A percentile compares a stretch with the other conserved stretches of the same genome.
Conservation (phyloP, 1,284 basidiomycete genomes). For the Tylopilus sp. region DNA sequence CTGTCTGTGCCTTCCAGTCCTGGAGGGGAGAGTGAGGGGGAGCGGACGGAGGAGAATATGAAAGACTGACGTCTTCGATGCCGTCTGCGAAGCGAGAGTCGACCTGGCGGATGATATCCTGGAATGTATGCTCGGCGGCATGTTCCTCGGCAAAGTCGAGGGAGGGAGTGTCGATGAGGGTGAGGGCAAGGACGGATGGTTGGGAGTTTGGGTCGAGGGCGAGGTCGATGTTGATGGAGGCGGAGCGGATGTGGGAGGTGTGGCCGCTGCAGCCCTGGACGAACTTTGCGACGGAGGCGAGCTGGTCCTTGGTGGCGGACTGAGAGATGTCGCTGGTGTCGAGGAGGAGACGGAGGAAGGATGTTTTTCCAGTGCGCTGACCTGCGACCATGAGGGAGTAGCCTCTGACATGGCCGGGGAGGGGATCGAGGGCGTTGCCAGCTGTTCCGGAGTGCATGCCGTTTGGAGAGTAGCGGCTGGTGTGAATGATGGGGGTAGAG, state of each 20-base stretch:
- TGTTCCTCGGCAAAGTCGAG: conserved; percentile 63
- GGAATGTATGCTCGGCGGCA: conserved; percentile 52
- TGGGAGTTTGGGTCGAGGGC: conserved; percentile 44
- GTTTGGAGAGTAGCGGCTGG: conserved; percentile 20
- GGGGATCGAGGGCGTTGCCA: conserved; percentile 25
- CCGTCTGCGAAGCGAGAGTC: conserved; percentile 64
- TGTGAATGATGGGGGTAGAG: conserved; percentile 22
- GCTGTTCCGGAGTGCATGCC: conserved; percentile 30
- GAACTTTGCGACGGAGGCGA: conserved; percentile 70
- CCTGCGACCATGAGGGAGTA: conserved; percentile 78
- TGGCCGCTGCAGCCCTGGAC: conserved; percentile 66
- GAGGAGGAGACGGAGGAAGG: conserved; percentile 72
- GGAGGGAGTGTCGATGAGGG: conserved; percentile 75
- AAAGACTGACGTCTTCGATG: conserved; percentile 61
- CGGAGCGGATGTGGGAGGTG: conserved; percentile 62
- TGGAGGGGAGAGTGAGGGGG: conserved; percentile 29
- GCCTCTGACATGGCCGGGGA: conserved; percentile 26
- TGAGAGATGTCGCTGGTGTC: conserved; percentile 66
- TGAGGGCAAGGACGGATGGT: conserved; percentile 52
- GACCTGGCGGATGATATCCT: conserved; percentile 63
- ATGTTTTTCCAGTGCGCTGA: conserved; percentile 72
- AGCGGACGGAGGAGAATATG: conserved; percentile 7
- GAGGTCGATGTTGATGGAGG: conserved; percentile 63
- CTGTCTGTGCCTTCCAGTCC: conserved; percentile 63
- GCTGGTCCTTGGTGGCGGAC: conserved; percentile 60